These are phyloP conservation scores for Candida sonorensis DNA, from an alignment of 805 yeast genomes.

Conservation along the genomic window DNA sequence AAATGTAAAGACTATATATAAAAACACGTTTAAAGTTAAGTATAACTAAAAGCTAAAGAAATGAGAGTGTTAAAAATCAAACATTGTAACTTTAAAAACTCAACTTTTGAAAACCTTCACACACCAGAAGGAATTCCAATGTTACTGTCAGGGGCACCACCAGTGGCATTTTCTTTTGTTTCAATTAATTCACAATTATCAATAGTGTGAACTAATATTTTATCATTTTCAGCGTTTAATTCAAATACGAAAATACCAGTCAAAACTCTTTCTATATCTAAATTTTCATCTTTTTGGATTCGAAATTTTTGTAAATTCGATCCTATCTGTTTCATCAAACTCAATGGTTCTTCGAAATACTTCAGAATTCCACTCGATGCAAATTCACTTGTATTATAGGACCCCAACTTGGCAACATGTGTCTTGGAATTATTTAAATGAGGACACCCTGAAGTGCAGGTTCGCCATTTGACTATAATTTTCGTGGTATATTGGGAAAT, in stretches of 20 bases:
- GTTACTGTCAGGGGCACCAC: slow-evolving; percentile 4
- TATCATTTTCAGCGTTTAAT: slow-evolving; percentile 46
- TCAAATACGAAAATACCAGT: slow-evolving; percentile 63
- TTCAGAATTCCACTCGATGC: neutral
- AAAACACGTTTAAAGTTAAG: no score
- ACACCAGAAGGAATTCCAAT: slow-evolving; percentile 18
- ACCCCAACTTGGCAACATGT: slow-evolving; percentile 21
- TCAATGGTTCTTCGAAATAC: slow-evolving; percentile 3
- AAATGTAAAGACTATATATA: no score
- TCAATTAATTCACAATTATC: slow-evolving; percentile 61
- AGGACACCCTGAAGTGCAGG: slow-evolving; percentile 45
- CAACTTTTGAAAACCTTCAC: neutral
- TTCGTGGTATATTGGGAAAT: slow-evolving; percentile 39
- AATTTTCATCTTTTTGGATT: neutral
- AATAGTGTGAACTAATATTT: slow-evolving; percentile 55
- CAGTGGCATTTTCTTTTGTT: slow-evolving; percentile 21
- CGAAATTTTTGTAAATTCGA: neutral
- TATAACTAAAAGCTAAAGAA: neutral
- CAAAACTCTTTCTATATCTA: slow-evolving; percentile 30
- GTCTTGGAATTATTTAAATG: slow-evolving; percentile 32
- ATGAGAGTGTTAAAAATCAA: no score
- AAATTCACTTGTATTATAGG: slow-evolving; percentile 15
- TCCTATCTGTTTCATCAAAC: no score
- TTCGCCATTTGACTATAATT: slow-evolving; percentile 49
- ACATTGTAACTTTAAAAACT: no score